phyloP scores from a whole-genome alignment of 2,329 filamentous ascomycete species.

The Colletotrichum musicola region DNA sequence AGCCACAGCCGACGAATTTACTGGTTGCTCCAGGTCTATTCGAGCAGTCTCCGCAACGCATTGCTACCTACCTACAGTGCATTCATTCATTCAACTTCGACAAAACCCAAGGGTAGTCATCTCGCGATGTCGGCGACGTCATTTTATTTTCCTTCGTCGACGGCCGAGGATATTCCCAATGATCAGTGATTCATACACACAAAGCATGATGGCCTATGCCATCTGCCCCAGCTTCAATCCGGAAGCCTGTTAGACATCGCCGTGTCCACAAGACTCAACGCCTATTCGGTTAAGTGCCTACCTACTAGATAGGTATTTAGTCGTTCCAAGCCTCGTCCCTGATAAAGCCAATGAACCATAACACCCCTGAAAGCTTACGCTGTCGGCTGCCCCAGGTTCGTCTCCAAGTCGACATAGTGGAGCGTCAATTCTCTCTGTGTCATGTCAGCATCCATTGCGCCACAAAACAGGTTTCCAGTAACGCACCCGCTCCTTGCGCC shows the following conservation, averaged over 20 bases:
- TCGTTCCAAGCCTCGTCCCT: slow-evolving; percentile 30
- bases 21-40: not conserved
- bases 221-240: slow-evolving; percentile 30
- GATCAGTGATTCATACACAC: slow-evolving; percentile 37
- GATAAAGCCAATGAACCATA: slow-evolving; percentile 26
- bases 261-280: slow-evolving; percentile 36
- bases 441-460: slow-evolving; percentile 17
- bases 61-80: not conserved
- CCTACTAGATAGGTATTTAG: slow-evolving; percentile 26
- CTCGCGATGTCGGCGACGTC: slow-evolving; percentile 27
- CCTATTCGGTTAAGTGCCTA: slow-evolving; percentile 28
- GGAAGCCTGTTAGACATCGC: slow-evolving; percentile 32
- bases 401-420: slow-evolving; percentile 73
- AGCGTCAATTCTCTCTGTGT: slow-evolving; percentile 70
- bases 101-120: not conserved
- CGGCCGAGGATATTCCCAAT: slow-evolving; percentile 27
- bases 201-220: slow-evolving; percentile 29
- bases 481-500: slow-evolving; percentile 74
- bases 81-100: not conserved
- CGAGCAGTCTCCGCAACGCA: not conserved
- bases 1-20: not conserved
- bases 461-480: not conserved
- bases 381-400: slow-evolving; percentile 45
- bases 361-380: slow-evolving; percentile 19
- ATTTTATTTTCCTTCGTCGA: slow-evolving; percentile 36